phyloP scores from a whole-genome alignment of 2,329 filamentous ascomycete species.

The Thelonectria rubi region DNA sequence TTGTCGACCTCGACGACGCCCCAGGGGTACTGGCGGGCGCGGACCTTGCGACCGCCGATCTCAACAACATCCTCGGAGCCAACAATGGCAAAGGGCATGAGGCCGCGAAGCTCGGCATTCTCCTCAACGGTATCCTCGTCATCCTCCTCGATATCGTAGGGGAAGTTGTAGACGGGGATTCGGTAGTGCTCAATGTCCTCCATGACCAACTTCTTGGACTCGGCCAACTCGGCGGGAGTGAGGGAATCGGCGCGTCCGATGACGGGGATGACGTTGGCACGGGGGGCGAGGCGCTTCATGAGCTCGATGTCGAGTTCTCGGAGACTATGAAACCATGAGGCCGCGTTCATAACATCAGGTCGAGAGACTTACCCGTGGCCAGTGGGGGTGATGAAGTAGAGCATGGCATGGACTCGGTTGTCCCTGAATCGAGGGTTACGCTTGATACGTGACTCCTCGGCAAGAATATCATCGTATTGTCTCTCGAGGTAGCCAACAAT shows the following conservation, averaged over 20 bases:
- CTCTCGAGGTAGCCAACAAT: slow-evolving; percentile 98
- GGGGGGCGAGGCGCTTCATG: slow-evolving; percentile 98
- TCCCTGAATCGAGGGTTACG: slow-evolving; percentile 99
- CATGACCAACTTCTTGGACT: slow-evolving; percentile 99
- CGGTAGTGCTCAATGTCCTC: slow-evolving; percentile 99
- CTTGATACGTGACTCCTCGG: slow-evolving; percentile 99
- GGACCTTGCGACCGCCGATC: slow-evolving; percentile 89
- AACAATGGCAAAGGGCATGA: slow-evolving; percentile 99
- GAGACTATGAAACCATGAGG: slow-evolving; percentile 65
- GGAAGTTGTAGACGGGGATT: slow-evolving; percentile 99
- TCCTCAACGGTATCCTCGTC: slow-evolving; percentile 99
- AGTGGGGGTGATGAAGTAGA: slow-evolving; percentile 99
- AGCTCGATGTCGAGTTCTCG: slow-evolving; percentile 99
- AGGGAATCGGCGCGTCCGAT: slow-evolving; percentile 98
- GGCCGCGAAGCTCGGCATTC: slow-evolving; percentile 93
- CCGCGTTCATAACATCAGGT: not conserved
- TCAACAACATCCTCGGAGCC: slow-evolving; percentile 96
- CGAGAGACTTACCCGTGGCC: slow-evolving; percentile 78
- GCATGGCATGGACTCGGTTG: slow-evolving; percentile 96
- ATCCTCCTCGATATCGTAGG: slow-evolving; percentile 99
- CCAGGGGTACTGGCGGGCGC: slow-evolving; percentile 98
- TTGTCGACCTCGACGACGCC: slow-evolving; percentile 99
- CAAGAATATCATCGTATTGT: slow-evolving; percentile 99
- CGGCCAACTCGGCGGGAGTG: slow-evolving; percentile 93
- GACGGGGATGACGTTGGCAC: slow-evolving; percentile 98